phyloP scores from a whole-genome alignment of 2,329 filamentous ascomycete genomes.

The Colletotrichum sp. region DNA sequence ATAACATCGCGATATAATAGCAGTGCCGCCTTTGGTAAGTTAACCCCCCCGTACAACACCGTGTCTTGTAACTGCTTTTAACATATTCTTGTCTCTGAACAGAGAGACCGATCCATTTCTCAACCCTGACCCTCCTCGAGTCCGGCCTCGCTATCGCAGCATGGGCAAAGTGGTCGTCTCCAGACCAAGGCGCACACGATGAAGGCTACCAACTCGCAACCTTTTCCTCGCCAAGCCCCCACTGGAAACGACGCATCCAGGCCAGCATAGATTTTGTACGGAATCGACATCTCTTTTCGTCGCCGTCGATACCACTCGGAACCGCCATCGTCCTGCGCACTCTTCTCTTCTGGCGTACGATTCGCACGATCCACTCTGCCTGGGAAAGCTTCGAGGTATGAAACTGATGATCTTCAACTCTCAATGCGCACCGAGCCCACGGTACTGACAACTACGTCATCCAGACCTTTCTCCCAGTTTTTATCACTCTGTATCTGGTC shows the following conservation, averaged over 20 bases:
- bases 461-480: conserved; percentile 36
- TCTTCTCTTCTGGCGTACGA: conserved; percentile 33
- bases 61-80: not conserved
- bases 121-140: conserved; percentile 31
- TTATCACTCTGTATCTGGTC: conserved; percentile 27
- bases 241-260: conserved; percentile 2
- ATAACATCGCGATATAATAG: conserved; percentile 36
- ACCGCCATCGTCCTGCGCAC: conserved; percentile 28
- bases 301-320: conserved; percentile 24
- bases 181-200: not conserved
- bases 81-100: not conserved
- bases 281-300: conserved; percentile 12
- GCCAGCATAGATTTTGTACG: not conserved
- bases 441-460: not conserved
- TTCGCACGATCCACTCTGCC: conserved; percentile 36
- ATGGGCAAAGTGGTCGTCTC: conserved; percentile 12
- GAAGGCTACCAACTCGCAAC: not conserved
- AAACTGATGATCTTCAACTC: not conserved
- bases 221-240: not conserved
- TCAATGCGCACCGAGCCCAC: not conserved
- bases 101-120: conserved; percentile 40
- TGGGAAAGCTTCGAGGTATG: conserved; percentile 37
- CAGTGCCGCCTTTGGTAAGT: conserved; percentile 41
- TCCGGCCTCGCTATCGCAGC: conserved; percentile 24
- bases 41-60: no score